Percentiles rank a stretch among this genome's conserved stretches.
phyloP scores from a whole-genome alignment of 805 yeast genomes.

The Yarrowia yakushimensis region DNA sequence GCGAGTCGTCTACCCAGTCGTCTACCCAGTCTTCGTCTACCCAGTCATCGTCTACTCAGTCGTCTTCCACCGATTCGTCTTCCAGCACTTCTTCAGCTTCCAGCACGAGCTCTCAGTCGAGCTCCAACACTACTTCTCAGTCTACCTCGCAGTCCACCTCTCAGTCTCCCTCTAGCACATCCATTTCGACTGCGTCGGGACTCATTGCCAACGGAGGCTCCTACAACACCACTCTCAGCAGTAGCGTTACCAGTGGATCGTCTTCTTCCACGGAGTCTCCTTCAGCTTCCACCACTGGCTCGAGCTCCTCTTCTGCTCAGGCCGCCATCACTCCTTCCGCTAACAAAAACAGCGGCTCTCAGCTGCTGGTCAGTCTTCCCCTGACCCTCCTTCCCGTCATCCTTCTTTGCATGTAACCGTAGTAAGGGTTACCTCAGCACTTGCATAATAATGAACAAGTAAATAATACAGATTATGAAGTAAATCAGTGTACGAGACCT shows the following conservation, averaged over 20 bases:
- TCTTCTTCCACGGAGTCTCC: neutral
- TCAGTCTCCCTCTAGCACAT: neutral
- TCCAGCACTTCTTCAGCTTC: neutral
- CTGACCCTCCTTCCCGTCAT: slow-evolving; percentile 9
- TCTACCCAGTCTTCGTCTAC: neutral
- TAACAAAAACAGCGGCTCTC: neutral
- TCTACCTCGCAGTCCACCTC: neutral
- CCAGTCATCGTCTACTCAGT: neutral
- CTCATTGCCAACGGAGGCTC: neutral
- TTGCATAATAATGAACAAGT: neutral
- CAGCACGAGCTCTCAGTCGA: neutral
- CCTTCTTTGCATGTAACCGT: slow-evolving; percentile 13
- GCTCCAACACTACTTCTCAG: neutral
- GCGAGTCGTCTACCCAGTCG: neutral
- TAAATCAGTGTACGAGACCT: no score
- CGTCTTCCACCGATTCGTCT: neutral
- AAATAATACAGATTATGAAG: no score
- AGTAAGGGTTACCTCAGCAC: neutral
- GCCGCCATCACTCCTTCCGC: neutral
- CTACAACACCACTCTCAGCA: slow-evolving; percentile 15
- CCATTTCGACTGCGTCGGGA: neutral
- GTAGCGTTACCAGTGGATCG: neutral
- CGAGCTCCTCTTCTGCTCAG: neutral
- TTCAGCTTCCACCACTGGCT: no score
- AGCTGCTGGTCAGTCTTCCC: neutral